phyloP scores from a whole-genome alignment of 192 early-diverging fungal species.

The Mortierella antarctica region DNA sequence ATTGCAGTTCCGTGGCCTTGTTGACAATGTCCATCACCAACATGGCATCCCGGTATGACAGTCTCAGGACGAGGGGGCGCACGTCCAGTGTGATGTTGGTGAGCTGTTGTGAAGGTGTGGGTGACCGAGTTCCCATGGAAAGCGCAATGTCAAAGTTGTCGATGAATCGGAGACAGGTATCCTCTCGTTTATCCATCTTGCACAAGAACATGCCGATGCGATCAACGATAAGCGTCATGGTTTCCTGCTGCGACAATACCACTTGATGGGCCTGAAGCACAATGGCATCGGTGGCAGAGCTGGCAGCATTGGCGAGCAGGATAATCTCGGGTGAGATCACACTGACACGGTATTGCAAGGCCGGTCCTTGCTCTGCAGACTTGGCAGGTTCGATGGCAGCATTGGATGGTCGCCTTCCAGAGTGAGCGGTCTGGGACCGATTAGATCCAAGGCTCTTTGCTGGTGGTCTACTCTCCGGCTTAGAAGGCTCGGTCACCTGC shows the following conservation, averaged over 20 bases:
- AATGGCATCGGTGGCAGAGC: conserved; percentile 84
- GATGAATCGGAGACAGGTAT: conserved; percentile 86
- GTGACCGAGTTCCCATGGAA: conserved; percentile 78
- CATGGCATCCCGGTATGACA: conserved; percentile 89
- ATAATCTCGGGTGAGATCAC: conserved; percentile 86
- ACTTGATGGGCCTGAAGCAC: conserved; percentile 85
- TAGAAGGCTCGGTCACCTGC: conserved; percentile 6
- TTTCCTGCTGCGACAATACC: conserved; percentile 80
- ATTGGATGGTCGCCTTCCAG: conserved; percentile 16
- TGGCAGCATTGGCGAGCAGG: conserved; percentile 81
- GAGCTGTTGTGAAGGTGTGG: conserved; percentile 68
- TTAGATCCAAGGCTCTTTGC: conserved; percentile 13
- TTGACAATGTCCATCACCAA: conserved; percentile 88
- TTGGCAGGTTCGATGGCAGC: conserved; percentile 27
- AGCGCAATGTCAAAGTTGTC: conserved; percentile 90
- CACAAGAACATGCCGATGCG: conserved; percentile 93
- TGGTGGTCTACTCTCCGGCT: neutral
- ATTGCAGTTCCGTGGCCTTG: conserved; percentile 72
- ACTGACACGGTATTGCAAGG: conserved; percentile 80
- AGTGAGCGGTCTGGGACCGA: conserved; percentile 1
- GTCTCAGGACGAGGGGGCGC: conserved; percentile 78
- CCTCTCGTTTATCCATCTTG: conserved; percentile 83
- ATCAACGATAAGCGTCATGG: conserved; percentile 79
- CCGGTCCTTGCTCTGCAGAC: conserved; percentile 39
- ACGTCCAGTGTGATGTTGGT: conserved; percentile 80